Percentiles rank a stretch among this genome's conserved stretches.
phyloP scores from a whole-genome alignment of 164 flowering plant genomes.

The Cinnamomum micranthum region DNA sequence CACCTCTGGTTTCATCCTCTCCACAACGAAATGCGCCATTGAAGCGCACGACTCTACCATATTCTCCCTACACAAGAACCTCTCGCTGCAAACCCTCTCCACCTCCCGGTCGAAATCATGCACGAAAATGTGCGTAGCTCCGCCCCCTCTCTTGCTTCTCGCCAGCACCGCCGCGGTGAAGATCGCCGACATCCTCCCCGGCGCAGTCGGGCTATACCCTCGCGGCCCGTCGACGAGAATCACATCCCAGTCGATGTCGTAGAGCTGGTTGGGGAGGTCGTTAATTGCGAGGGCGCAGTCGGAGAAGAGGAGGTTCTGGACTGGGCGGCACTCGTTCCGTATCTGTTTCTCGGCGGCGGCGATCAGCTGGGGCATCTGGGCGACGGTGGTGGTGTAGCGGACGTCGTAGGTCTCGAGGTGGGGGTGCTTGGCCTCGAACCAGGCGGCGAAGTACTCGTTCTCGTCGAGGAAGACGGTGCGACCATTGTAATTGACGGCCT shows the following conservation, averaged over 20 bases:
- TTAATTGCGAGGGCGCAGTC: conserved; percentile 85
- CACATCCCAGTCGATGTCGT: conserved; percentile 88
- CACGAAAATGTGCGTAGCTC: conserved; percentile 67
- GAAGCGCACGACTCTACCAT: conserved; percentile 50
- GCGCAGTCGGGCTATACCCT: conserved; percentile 67
- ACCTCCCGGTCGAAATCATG: conserved; percentile 68
- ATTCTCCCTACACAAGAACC: conserved; percentile 74
- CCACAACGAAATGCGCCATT: conserved; percentile 75
- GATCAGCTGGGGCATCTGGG: conserved; percentile 49
- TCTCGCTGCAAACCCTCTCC: conserved; percentile 57
- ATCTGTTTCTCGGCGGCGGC: conserved; percentile 47
- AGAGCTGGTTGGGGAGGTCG: conserved; percentile 82
- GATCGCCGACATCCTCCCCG: conserved; percentile 83
- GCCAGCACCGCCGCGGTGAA: conserved; percentile 90
- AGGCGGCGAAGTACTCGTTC: conserved; percentile 46
- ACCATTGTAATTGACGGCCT: conserved; percentile 63
- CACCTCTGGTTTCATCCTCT: conserved; percentile 41
- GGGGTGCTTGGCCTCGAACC: conserved; percentile 49
- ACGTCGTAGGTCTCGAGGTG: conserved; percentile 84
- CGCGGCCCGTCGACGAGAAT: conserved; percentile 88
- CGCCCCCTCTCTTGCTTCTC: conserved; percentile 65
- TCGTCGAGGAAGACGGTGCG: conserved; percentile 81
- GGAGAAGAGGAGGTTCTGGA: conserved; percentile 85
- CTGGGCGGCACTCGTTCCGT: conserved; percentile 71
- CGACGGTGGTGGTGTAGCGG: conserved; percentile 69